Base-by-base conservation (phyloP, 257 asterid species). In the Ehretia macrophylla region DNA sequence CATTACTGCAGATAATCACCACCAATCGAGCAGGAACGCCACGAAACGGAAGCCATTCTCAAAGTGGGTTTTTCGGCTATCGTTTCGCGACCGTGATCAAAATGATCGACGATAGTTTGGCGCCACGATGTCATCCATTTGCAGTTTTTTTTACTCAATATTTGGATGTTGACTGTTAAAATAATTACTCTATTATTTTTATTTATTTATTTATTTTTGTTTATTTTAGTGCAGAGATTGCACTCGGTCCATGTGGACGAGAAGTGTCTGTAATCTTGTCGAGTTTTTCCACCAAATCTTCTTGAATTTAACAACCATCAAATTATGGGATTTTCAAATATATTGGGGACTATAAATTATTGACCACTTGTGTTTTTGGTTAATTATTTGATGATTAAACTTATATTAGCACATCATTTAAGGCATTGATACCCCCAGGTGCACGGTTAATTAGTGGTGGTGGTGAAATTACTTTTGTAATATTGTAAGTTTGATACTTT, bases 41-140 rank as follows among this genome's bases (percentile, higher is more conserved):
- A n/a, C n/a, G n/a, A 73, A 76, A 60, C 79, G 81, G 62, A 82
- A 75, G 63, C 71, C 77, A 37, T 62, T 75, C 51, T 54, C 77
- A n/a, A 86, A 79, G 65, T 89, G 97, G 97, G 94, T 84, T 77
- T 86, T 82, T 66, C 74, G 87, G 60, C 82, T 84, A 56, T 82
- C 97, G 67, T 84, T 80, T 50, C 65, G 79, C 13, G 86, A 82
- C 18, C 83, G 77, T 5, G 82, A 86, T 55, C 67, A 74, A 56
- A 92, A 88, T 58, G n/a, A n/a, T n/a, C n/a, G n/a, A n/a, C 87
- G 95, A 56, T 85, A 80, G 72, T 68, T 68, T 14, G 11, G 51
- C 38, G 58, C 18, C 67, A 0, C 17, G 44, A 38, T 38, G 11
- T 5, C 39, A 22, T 11, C 17, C 18, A 11, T 32, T 49, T 5